Base-by-base conservation (phyloP, 2,329 filamentous ascomycete genomes). In the Pestalotiopsis fici region DNA sequence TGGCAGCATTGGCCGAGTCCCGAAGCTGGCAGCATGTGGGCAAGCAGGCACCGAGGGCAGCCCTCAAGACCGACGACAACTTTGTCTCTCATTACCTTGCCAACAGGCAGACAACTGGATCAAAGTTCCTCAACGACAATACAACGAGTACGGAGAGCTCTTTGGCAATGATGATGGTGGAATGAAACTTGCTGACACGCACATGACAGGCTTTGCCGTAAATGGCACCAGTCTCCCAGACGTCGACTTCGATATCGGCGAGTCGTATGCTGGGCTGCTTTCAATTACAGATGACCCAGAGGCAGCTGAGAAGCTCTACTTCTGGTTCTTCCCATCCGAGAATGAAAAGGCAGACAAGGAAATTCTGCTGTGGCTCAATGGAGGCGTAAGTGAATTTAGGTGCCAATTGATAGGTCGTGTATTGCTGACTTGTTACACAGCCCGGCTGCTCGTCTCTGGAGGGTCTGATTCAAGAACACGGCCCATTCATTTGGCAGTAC, bases 391-490 rank as follows among this genome's bases (percentile, higher is more conserved):
- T 77, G 11, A 23, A 54, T 9, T 27, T 15, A 3, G 3, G 9
- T 3, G 18, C 11, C 9, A 4, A 4, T 43, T 9, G 3, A 27
- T 43, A 12, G 31, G 59, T n/a, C 13, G 11, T n/a, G 23, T 12
- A 54, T 27, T 9, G 18, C 27, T 47, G 18, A 68, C 54, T 37
- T 28, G 18, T n/a, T 12, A 54, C 55, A 23, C 59, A 86, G 83
- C 86, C 86, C n/a, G 86, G 85, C 27, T 88, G 85, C 72, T 84
- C 83, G 37, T 92, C 89, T 1, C 83, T 93, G 6, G 85, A 90
- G 71, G 92, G 91, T 7, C 82, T 95, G 1, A 77, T 95, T 11
- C 91, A 93, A 63, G 93, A 95, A 72, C 95, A 94, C 72, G 92
- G 93, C 0, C 91, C 92, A 0, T 91, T 93, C 73, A 67, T 86